These are phyloP conservation scores for Talaromyces sp. DNA, from an alignment of 2,329 filamentous ascomycete genomes.

Conservation along the genomic window DNA sequence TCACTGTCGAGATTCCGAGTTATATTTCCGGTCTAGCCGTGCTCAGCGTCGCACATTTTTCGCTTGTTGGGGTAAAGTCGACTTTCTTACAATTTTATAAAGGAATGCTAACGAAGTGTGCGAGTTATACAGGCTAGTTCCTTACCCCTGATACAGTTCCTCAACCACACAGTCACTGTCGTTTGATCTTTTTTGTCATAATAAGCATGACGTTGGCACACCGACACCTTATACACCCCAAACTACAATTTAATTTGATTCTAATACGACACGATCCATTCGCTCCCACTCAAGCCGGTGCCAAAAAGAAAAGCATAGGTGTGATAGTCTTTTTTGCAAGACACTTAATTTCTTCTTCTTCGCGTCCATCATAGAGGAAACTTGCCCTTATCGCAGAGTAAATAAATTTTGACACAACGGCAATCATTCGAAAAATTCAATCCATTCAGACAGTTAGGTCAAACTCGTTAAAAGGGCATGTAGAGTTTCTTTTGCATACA, in stretches of 20 bases:
- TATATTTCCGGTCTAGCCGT: constrained; percentile 11
- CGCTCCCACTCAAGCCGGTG: background rate
- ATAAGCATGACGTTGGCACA: background rate
- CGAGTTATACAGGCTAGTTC: constrained; percentile 15
- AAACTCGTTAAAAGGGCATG: background rate
- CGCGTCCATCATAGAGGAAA: background rate
- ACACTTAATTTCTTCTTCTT: background rate
- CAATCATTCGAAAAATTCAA: background rate
- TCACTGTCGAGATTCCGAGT: constrained; percentile 21
- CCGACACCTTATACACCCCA: background rate
- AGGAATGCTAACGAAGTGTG: background rate
- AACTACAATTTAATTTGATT: background rate
- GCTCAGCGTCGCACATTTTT: constrained; percentile 22
- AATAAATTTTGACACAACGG: background rate
- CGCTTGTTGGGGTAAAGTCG: constrained; percentile 24
- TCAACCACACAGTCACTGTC: constrained; percentile 20
- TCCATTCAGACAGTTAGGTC: background rate
- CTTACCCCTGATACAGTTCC: constrained; percentile 17
- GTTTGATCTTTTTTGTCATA: constrained; percentile 8
- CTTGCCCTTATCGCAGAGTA: background rate
- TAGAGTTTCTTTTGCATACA: background rate
- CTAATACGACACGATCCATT: background rate
- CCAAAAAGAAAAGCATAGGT: background rate
- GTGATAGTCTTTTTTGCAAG: background rate
- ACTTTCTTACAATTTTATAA: constrained; percentile 2